Conservation (phyloP, 768 basidiomycete species). For the Austroboletus eburneus region DNA sequence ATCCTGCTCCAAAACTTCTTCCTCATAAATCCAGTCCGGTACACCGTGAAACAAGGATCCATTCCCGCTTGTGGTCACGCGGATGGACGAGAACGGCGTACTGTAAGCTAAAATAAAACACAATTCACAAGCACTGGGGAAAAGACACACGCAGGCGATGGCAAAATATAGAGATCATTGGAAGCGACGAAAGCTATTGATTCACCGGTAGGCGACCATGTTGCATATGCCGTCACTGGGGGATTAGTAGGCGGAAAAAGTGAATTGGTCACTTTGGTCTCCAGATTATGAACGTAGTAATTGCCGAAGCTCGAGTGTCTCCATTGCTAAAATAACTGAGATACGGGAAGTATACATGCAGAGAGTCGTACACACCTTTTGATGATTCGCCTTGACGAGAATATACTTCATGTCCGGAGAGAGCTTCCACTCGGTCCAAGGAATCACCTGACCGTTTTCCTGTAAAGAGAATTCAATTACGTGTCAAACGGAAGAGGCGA, state of each 20-base stretch:
- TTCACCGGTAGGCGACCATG: constrained; percentile 82
- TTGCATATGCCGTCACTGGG: constrained; percentile 71
- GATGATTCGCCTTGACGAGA: constrained; percentile 69
- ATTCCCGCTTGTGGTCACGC: constrained; percentile 78
- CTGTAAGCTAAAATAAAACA: constrained; percentile 20
- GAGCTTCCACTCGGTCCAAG: constrained; percentile 66
- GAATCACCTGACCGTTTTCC: constrained; percentile 51
- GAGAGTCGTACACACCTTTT: constrained; percentile 49
- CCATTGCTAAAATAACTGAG: constrained; percentile 71
- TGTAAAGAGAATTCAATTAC: constrained; percentile 25
- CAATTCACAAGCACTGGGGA: background rate
- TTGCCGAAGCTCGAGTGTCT: constrained; percentile 86
- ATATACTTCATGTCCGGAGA: constrained; percentile 92
- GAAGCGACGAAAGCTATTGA: constrained; percentile 81
- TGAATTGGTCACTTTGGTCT: constrained; percentile 62
- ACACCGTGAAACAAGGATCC: constrained; percentile 89
- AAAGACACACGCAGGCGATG: constrained; percentile 51
- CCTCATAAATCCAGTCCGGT: constrained; percentile 97
- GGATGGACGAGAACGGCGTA: constrained; percentile 48
- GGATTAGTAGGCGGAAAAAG: constrained; percentile 66
- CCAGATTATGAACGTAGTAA: constrained; percentile 87
- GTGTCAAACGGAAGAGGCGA: background rate
- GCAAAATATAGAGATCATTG: constrained; percentile 87
- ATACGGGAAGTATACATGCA: background rate
- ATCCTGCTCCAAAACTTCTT: constrained; percentile 76